Percentiles rank a stretch among this genome's conserved stretches.
phyloP scores from a whole-genome alignment of 306 rosid species.

The Rubus idaeus region DNA sequence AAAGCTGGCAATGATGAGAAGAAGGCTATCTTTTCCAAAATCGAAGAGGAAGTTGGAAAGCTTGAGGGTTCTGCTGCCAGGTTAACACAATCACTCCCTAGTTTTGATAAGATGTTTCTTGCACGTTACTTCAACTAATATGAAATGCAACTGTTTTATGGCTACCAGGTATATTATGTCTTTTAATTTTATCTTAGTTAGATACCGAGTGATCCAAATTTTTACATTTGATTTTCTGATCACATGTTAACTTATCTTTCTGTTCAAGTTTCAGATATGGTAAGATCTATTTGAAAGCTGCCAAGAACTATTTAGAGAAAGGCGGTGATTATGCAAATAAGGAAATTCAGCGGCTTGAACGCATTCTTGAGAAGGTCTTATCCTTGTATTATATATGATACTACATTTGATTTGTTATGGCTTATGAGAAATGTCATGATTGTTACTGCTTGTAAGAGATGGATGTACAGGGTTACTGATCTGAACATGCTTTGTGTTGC shows the following conservation, averaged over 20 bases:
- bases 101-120: slow-evolving; percentile 16
- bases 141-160: slow-evolving; percentile 7
- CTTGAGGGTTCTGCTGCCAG: slow-evolving; percentile 72
- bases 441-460: neutral
- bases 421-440: neutral
- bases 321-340: slow-evolving; percentile 73
- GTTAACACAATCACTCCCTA: slow-evolving; percentile 34
- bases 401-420: neutral
- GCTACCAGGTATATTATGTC: neutral
- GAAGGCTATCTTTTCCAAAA: slow-evolving; percentile 46
- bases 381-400: neutral
- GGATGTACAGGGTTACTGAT: neutral
- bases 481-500: too few species aligned
- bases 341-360: slow-evolving; percentile 74
- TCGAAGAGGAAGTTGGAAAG: slow-evolving; percentile 74
- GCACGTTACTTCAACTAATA: slow-evolving; percentile 9
- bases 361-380: slow-evolving; percentile 71
- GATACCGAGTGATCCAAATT: neutral
- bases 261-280: slow-evolving; percentile 65
- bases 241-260: too few species aligned
- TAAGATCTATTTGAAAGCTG: slow-evolving; percentile 67
- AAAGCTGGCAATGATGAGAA: slow-evolving; percentile 56
- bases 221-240: slow-evolving; percentile 17
- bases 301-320: slow-evolving; percentile 62
- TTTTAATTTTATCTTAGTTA: neutral